These are phyloP conservation scores for Suillus variegatus DNA, from an alignment of 768 basidiomycete genomes.

Conservation along the genomic window DNA sequence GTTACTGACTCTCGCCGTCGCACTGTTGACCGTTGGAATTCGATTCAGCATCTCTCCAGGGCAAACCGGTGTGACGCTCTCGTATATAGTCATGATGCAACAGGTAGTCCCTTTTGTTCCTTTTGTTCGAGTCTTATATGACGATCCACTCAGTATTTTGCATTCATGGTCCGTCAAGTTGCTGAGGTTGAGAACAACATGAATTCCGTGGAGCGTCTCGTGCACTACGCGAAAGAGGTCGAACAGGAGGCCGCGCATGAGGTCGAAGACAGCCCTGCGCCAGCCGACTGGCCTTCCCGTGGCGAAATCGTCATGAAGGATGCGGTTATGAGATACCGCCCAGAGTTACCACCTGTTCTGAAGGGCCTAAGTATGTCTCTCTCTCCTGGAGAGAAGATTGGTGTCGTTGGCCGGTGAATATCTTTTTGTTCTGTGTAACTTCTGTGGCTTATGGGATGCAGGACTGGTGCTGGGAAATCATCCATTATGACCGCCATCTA, in stretches of 20 bases:
- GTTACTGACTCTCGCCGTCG: constrained; percentile 72
- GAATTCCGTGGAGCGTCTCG: constrained; percentile 86
- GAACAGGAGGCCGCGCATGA: constrained; percentile 82
- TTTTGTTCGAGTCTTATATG: constrained; percentile 6
- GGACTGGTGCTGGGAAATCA: constrained; percentile 88
- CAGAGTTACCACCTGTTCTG: constrained; percentile 86
- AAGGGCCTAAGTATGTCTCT: constrained; percentile 71
- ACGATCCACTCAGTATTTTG: constrained; percentile 49
- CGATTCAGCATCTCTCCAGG: constrained; percentile 77
- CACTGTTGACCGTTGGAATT: constrained; percentile 75
- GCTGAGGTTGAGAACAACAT: constrained; percentile 93
- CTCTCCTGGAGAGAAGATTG: constrained; percentile 83
- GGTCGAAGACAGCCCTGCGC: constrained; percentile 58
- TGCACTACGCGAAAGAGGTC: constrained; percentile 77
- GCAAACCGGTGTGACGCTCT: constrained; percentile 74
- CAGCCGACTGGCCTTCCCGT: constrained; percentile 69
- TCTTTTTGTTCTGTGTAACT: constrained; percentile 11
- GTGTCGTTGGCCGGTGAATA: constrained; percentile 72
- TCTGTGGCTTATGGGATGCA: constrained; percentile 18
- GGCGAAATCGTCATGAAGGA: constrained; percentile 77
- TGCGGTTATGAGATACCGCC: constrained; percentile 80
- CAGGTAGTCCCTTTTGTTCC: constrained; percentile 45
- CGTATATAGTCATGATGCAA: constrained; percentile 80
- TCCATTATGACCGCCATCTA: constrained; percentile 89
- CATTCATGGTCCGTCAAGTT: constrained; percentile 74